Evolutionary conservation across 371 early-diverging fungal genomes (phyloP), one percentile per base, ranked within the genome.

Genomic region (Conidiobolus incongruus): DNA sequence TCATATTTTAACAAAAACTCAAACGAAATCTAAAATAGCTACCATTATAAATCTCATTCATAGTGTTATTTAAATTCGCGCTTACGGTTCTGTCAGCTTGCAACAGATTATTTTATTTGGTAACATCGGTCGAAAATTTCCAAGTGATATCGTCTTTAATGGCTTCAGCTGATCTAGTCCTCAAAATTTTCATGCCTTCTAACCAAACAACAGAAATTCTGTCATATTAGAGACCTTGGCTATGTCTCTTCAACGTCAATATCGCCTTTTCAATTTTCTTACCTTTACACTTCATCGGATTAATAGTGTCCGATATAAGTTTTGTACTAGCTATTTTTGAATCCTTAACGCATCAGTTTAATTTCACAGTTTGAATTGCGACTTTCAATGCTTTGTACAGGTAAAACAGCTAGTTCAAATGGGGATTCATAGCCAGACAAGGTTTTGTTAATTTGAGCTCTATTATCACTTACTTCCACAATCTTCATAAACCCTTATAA

Each of bases 1-100:
- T n/a, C n/a, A n/a, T n/a, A n/a, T n/a, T n/a, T n/a, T n/a, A n/a
- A n/a, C n/a, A n/a, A n/a, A n/a, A n/a, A n/a, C n/a, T n/a, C n/a
- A n/a, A n/a, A n/a, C n/a, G n/a, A n/a, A n/a, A n/a, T n/a, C n/a
- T n/a, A n/a, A 20, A 32, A 13, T 32, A 32, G 7, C 20, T 32
- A 12, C 43, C 43, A 6, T 31, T 43, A 43, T 43, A 43, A 21
- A 43, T 16, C 2, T 43, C 43, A 19, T 43, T 43, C 1, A 43
- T 33, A 4, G 32, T 12, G 23, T 43, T 43, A n/a, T 33, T 33
- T 13, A 43, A 11, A 21, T 16, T 16, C 5, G n/a, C 6, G 2
- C 10, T 29, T 4, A 43, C 43, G 1, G 4, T 23, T 6, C 43
- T 8, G 7, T 30, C 33, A 4, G 2, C 10, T 7, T 30, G 11